Base-by-base conservation (phyloP, 352 stramenopile species). In the Phytophthora tubulina region DNA sequence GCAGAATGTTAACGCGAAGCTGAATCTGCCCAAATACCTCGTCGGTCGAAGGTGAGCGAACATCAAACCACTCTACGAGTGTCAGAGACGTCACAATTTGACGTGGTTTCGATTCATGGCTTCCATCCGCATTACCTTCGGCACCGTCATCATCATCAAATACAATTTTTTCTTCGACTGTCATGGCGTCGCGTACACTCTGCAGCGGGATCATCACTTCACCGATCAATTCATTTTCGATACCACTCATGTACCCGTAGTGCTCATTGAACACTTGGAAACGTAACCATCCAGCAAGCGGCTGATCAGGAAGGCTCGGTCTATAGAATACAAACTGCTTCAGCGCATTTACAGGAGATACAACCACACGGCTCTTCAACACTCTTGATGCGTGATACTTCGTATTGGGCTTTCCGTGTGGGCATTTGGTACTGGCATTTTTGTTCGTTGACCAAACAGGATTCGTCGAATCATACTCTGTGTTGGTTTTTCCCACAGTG, bases 311-410 rank as follows among this genome's bases (percentile, higher is more conserved):
- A 6, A 74, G 54, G 21, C 68, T 85, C 31, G 73, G 81, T 14
- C 85, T 73, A 70, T 93, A 95, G 59, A 93, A 93, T 39, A 93
- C 54, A 66, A 95, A 93, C 49, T 95, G 79, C 42, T 93, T 95
- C 21, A 93, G 61, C 31, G 79, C 76, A 51, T 94, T 94, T 30
- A 92, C 84, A 2, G 61, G 71, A 6, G 82, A 92, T 35, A 91
- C 67, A 14, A 90, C 83, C 3, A 93, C 70, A 38, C 84, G 85
- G 45, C 82, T 93, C 3, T 81, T 84, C 6, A 95, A 39, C 2
- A 69, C 52, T 15, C 72, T 75, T 4, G 88, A 92, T 3, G 90
- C 82, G 35, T 81, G 78, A 63, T 81, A 77, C 50, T 92, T 93
- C 2, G 73, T 85, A 42, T 71, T 88, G 2, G 89, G 87, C 36